phyloP scores from a whole-genome alignment of 148 eudicot species.

The Cornus controversa region DNA sequence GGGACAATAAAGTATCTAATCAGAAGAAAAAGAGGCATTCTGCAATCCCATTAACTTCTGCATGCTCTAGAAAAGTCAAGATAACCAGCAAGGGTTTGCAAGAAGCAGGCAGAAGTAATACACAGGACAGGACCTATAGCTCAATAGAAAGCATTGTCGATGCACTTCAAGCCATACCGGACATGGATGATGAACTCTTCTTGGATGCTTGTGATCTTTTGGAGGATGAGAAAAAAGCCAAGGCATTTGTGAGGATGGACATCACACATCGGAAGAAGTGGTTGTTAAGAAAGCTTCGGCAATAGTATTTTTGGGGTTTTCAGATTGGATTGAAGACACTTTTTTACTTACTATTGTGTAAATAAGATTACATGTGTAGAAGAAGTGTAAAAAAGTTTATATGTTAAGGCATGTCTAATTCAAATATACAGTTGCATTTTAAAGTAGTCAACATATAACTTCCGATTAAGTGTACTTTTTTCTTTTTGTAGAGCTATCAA shows the following conservation, averaged over 20 bases:
- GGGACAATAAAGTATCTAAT: not conserved
- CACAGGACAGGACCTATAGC: not conserved
- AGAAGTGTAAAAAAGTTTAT: not conserved
- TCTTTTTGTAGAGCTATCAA: too few species aligned
- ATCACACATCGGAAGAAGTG: conserved; percentile 9
- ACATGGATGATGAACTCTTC: conserved; percentile 12
- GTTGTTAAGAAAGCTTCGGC: not conserved
- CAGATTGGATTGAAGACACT: not conserved
- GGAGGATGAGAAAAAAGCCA: conserved; percentile 15
- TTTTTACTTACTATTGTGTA: not conserved
- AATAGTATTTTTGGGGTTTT: not conserved
- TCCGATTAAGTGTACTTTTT: too few species aligned
- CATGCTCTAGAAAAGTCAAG: conserved; percentile 5
- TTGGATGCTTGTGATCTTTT: conserved; percentile 17
- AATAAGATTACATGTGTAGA: not conserved
- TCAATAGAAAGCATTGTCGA: conserved; percentile 15
- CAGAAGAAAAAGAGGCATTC: conserved; percentile 1
- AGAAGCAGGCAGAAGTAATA: not conserved
- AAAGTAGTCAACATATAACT: too few species aligned
- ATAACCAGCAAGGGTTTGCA: conserved; percentile 2
- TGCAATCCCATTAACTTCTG: not conserved
- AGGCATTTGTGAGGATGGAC: conserved; percentile 11
- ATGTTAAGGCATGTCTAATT: not conserved
- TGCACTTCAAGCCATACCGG: conserved; percentile 15
- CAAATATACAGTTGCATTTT: too few species aligned